These are phyloP conservation scores for Teratosphaeria epicoccoides DNA, from an alignment of 2,329 filamentous ascomycete species.

Conservation along the genomic window DNA sequence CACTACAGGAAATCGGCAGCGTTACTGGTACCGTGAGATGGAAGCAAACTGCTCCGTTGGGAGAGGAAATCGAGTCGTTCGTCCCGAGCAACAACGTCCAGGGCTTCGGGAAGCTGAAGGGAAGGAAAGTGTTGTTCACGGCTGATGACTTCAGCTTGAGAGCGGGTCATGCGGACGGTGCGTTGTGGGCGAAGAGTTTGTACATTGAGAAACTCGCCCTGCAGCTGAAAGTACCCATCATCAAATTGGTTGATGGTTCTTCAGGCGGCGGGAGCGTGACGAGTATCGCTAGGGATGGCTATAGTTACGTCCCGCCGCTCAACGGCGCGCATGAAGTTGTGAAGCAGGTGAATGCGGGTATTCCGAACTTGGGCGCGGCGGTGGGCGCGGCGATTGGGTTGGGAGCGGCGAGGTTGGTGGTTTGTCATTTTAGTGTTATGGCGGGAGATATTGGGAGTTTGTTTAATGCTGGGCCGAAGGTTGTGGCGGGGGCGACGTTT, in stretches of 20 bases:
- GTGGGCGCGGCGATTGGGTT: slow-evolving; percentile 54
- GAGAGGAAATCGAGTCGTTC: slow-evolving; percentile 40
- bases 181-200: slow-evolving; percentile 44
- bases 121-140: slow-evolving; percentile 48
- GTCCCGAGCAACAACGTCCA: slow-evolving; percentile 54
- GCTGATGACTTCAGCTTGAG: slow-evolving; percentile 55
- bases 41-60: slow-evolving; percentile 37
- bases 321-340: slow-evolving; percentile 44
- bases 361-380: slow-evolving; percentile 54
- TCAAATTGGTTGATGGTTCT: slow-evolving; percentile 55
- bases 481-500: slow-evolving; percentile 52
- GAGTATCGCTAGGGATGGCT: slow-evolving; percentile 45
- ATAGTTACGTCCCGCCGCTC: slow-evolving; percentile 48
- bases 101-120: slow-evolving; percentile 38
- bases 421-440: slow-evolving; percentile 57
- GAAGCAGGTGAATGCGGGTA: slow-evolving; percentile 49
- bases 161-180: slow-evolving; percentile 54
- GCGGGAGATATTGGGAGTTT: slow-evolving; percentile 50
- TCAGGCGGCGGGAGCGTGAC: slow-evolving; percentile 54
- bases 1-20: slow-evolving; percentile 50
- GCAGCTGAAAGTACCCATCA: slow-evolving; percentile 46
- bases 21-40: slow-evolving; percentile 50
- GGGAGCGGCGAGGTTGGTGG: slow-evolving; percentile 50
- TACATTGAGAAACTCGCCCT: slow-evolving; percentile 54
- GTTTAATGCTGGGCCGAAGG: slow-evolving; percentile 55